Conservation (phyloP, 768 basidiomycete genomes). For the Mycena sanguinolenta region DNA sequence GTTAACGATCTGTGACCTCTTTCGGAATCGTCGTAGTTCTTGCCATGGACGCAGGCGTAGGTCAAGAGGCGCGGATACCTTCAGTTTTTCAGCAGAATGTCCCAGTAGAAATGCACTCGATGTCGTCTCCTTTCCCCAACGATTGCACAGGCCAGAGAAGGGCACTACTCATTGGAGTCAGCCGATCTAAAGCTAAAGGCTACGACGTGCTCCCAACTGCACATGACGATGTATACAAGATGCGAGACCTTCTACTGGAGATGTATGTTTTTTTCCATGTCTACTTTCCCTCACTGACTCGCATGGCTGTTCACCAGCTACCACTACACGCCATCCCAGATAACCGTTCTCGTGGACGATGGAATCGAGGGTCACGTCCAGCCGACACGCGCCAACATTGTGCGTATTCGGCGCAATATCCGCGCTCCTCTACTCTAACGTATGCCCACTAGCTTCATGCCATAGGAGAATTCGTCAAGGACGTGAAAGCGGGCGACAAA, state of each 20-base stretch:
- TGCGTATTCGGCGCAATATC: neutral
- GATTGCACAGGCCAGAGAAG: conserved; percentile 4
- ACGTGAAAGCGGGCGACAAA: conserved; percentile 39
- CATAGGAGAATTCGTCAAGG: conserved; percentile 14
- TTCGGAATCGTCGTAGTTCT: neutral
- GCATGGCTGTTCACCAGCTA: conserved; percentile 7
- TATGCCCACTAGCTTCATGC: conserved; percentile 18
- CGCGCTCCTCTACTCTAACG: neutral
- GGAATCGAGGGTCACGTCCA: conserved; percentile 3
- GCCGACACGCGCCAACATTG: conserved; percentile 27
- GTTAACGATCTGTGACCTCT: too few relatives aligned
- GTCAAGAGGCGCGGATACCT: neutral
- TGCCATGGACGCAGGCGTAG: neutral
- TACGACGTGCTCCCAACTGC: conserved; percentile 14
- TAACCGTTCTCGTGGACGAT: conserved; percentile 26
- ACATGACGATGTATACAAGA: conserved; percentile 22
- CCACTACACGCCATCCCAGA: conserved; percentile 7
- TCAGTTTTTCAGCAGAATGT: neutral
- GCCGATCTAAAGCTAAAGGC: neutral
- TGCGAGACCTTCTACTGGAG: conserved; percentile 18
- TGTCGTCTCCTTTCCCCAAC: neutral
- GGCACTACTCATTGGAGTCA: conserved; percentile 31
- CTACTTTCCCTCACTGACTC: neutral
- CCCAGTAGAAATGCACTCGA: neutral
- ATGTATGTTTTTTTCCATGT: neutral